Evolutionary conservation across 371 early-diverging fungal genomes (phyloP).

Genomic region (Thermomucor indicae-seudaticae): DNA sequence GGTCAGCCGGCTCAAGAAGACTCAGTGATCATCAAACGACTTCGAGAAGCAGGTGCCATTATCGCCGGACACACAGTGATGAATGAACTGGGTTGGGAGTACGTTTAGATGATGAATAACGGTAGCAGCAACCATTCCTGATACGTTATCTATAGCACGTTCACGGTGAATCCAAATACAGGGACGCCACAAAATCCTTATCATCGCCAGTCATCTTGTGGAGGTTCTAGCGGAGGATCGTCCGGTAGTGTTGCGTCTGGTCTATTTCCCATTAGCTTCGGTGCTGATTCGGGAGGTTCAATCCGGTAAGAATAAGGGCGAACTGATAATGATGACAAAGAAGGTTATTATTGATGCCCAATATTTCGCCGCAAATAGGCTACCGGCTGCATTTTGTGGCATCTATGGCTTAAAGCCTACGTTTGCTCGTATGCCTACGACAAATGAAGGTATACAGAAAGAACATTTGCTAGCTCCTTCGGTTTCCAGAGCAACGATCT

Average conservation of each 20-base stretch:
- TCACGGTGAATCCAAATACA: constrained; percentile 50
- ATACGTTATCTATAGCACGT: constrained; percentile 13
- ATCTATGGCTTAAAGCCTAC: constrained; percentile 74
- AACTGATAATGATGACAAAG: neutral
- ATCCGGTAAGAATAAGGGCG: constrained; percentile 23
- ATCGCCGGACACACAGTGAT: constrained; percentile 58
- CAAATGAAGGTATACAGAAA: too few species aligned
- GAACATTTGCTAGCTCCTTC: too few species aligned
- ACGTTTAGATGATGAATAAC: constrained; percentile 5
- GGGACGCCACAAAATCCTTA: constrained; percentile 71
- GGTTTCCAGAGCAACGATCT: too few species aligned
- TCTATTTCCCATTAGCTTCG: constrained; percentile 64
- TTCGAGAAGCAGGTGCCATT: constrained; percentile 54
- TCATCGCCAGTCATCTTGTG: constrained; percentile 50
- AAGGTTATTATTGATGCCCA: neutral
- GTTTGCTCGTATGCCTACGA: constrained; percentile 59
- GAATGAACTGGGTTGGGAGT: constrained; percentile 58
- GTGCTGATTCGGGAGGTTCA: constrained; percentile 77
- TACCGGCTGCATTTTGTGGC: constrained; percentile 70
- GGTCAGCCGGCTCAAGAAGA: constrained; percentile 47
- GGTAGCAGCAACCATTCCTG: neutral
- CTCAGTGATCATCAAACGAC: constrained; percentile 38
- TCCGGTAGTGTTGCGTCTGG: constrained; percentile 61
- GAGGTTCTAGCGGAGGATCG: constrained; percentile 72
- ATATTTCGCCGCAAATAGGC: constrained; percentile 21